These are phyloP conservation scores for Globisporangium heterothallicum DNA, from an alignment of 352 stramenopile species.

Conservation along the genomic window DNA sequence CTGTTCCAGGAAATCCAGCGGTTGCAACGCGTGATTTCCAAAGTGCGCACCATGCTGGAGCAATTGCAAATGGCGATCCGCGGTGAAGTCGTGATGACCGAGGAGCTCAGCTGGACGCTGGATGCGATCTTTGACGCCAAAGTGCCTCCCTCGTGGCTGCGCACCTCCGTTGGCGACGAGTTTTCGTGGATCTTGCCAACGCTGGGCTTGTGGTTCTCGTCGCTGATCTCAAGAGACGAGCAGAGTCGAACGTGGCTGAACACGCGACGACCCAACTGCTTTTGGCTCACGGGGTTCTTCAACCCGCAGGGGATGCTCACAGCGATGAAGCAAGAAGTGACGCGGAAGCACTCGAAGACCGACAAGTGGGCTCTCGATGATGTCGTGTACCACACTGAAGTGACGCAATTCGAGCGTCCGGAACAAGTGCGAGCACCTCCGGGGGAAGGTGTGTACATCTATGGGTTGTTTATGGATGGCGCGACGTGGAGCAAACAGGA, in stretches of 20 bases:
- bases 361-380: constrained; percentile 98
- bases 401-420: constrained; percentile 91
- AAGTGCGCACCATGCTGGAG: constrained; percentile 93
- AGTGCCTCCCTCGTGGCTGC: constrained; percentile 94
- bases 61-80: constrained; percentile 97
- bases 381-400: constrained; percentile 96
- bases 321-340: constrained; percentile 99
- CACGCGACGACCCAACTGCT: constrained; percentile 91
- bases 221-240: constrained; percentile 92
- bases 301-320: constrained; percentile 98
- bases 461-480: constrained; percentile 97
- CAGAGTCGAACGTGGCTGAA: constrained; percentile 96
- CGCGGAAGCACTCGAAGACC: constrained; percentile 92
- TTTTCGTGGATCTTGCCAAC: constrained; percentile 97
- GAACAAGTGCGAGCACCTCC: constrained; percentile 89
- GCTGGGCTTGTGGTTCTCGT: constrained; percentile 97
- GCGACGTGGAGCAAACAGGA: constrained; percentile 94
- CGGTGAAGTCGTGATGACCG: constrained; percentile 97
- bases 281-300: constrained; percentile 98
- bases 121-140: constrained; percentile 96
- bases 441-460: constrained; percentile 95
- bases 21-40: constrained; percentile 94
- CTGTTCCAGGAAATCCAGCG: constrained; percentile 98
- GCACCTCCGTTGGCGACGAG: constrained; percentile 95
- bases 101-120: constrained; percentile 93